Percentiles rank a stretch among this genome's conserved stretches.
These are phyloP conservation scores for Scedosporium dehoogii DNA, from an alignment of 2,329 filamentous ascomycete genomes.

Conservation along the genomic window DNA sequence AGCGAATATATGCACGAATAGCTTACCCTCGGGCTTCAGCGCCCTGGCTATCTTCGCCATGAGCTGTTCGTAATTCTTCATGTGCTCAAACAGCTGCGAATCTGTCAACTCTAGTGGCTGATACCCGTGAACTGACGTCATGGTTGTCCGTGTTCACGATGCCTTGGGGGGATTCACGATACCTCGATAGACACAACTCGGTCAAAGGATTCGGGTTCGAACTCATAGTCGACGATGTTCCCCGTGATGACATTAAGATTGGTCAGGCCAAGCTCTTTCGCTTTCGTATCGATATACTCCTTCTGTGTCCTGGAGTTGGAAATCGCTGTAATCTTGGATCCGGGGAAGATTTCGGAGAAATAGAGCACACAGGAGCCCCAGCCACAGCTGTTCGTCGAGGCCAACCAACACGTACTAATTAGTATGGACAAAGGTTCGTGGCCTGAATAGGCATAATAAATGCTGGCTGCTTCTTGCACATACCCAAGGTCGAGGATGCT, in stretches of 20 bases:
- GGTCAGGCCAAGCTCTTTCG: slow-evolving; percentile 41
- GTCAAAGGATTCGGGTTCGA: slow-evolving; percentile 47
- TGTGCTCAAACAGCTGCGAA: slow-evolving; percentile 61
- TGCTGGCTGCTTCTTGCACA: slow-evolving; percentile 10
- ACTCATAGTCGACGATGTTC: slow-evolving; percentile 52
- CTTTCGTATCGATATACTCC: slow-evolving; percentile 52
- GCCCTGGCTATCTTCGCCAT: slow-evolving; percentile 52
- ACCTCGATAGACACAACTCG: slow-evolving; percentile 56
- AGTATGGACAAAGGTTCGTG: too few species aligned
- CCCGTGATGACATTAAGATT: slow-evolving; percentile 58
- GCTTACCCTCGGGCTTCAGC: slow-evolving; percentile 52
- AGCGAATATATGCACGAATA: slow-evolving; percentile 60
- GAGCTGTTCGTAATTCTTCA: slow-evolving; percentile 64
- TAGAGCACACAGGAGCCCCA: slow-evolving; percentile 59
- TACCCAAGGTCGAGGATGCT: slow-evolving; percentile 52
- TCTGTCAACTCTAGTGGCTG: background rate
- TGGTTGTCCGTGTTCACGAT: background rate
- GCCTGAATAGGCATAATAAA: too few species aligned
- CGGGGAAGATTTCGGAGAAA: slow-evolving; percentile 55
- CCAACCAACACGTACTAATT: too few species aligned
- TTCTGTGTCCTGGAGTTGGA: slow-evolving; percentile 63
- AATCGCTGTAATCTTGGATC: slow-evolving; percentile 53
- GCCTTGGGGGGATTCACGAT: background rate
- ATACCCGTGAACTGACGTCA: too few species aligned
- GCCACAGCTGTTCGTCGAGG: slow-evolving; percentile 22